phyloP scores from a whole-genome alignment of 2,329 filamentous ascomycete species.

The Sclerotinia minor region DNA sequence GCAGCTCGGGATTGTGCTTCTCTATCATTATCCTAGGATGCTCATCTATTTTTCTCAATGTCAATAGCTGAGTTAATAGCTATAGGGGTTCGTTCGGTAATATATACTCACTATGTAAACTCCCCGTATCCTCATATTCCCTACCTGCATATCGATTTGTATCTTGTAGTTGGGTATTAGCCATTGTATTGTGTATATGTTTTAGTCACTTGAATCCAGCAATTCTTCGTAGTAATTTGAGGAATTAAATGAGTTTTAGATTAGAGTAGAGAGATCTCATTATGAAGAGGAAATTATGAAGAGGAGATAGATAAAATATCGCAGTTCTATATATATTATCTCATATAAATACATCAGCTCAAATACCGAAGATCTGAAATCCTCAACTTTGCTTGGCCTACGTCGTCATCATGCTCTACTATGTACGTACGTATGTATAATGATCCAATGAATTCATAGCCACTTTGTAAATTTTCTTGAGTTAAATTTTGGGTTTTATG shows the following conservation, averaged over 20 bases:
- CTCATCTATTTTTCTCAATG: background rate
- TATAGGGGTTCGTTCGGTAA: too few relatives aligned
- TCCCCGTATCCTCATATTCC: background rate
- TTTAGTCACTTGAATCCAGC: background rate
- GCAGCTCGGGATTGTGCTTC: background rate
- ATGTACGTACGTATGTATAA: background rate
- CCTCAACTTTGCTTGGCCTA: background rate
- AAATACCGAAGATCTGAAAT: background rate
- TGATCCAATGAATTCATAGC: background rate
- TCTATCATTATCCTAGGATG: background rate
- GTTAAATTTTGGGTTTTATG: background rate
- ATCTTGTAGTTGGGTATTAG: background rate
- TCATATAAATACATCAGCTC: too few relatives aligned
- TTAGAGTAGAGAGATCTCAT: background rate
- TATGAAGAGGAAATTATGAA: too few relatives aligned
- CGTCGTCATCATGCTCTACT: background rate
- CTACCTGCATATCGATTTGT: background rate
- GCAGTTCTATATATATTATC: background rate
- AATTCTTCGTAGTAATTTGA: background rate
- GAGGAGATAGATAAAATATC: background rate
- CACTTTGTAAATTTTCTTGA: background rate
- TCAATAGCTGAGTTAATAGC: background rate
- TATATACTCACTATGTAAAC: background rate
- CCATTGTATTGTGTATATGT: background rate
- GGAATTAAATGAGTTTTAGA: background rate